Evolutionary conservation across 2,329 filamentous ascomycete genomes (phyloP), one percentile per base, ranked within the genome.

Genomic region (Lecanicillium sp.): DNA sequence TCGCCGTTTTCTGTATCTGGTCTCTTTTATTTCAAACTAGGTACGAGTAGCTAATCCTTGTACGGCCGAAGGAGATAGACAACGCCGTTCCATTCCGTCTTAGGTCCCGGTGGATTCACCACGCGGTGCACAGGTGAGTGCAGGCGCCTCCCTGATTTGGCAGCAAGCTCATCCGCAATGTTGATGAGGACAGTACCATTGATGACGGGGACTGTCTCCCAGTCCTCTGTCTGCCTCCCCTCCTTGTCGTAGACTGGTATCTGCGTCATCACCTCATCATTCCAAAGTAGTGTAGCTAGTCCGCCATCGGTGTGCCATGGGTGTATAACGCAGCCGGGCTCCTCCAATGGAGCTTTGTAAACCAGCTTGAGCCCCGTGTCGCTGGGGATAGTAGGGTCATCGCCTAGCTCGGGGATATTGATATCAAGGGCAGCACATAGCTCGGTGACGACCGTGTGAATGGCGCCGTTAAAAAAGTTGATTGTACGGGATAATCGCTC

Each of bases 361-460:
- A 40, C 37, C 5, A 40, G 37, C 37, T 40, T 40, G 1, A 40
- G 31, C n/a, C 30, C 37, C 28, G 37, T 40, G 25, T 40, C 37
- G 37, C 32, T 29, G 9, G 37, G 22, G 14, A 30, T 14, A 11
- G 17, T 29, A n/a, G 37, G 25, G 18, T 40, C 25, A 18, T 40
- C 37, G 14, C 25, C 33, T 2, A 40, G 32, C 32, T 40, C 37
- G n/a, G 33, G n/a, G 11, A 35, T 14, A n/a, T 29, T 19, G 20
- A 40, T 18, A 4, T 40, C 30, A 4, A 40, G 8, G 3, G 37
- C 32, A 12, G 27, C 16, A 13, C 37, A 40, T 9, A 40, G 32
- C 17, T 30, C 37, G 16, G 32, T 18, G 12, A 40, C 22, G 12
- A 40, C 15, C 15, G 32, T 35, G 14, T 30, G 37, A 13, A 40